Base-by-base conservation (phyloP, 2,329 filamentous ascomycete species). In the Alternaria angustiovoidea region DNA sequence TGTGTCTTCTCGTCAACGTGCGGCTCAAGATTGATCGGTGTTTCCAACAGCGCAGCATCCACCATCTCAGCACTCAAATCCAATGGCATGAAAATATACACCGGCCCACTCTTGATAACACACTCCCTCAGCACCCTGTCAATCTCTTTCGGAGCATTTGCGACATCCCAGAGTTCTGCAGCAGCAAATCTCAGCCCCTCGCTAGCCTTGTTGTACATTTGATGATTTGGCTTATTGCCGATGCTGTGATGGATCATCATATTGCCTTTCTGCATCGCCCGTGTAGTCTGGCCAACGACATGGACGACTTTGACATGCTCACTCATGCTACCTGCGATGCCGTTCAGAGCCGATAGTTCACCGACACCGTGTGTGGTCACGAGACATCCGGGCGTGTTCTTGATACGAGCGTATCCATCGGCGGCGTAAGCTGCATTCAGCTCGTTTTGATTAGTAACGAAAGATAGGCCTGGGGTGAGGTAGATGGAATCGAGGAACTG, bases 311-410 rank as follows among this genome's bases (percentile, higher is more conserved):
- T 81, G 20, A 82, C 79, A 9, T 78, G 73, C 63, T 83, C 81
- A 7, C 76, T 78, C 69, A 80, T 77, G 32, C 78, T 69, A 2
- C 81, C 81, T 3, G 81, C 79, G 22, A 83, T 72, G 20, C 79
- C 81, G 58, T 83, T 83, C 6, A 83, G 60, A 1, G 81, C 81
- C 41, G 76, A 80, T 5, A 83, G 65, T 63, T 83, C 81, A 59
- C 87, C 87, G 1, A 89, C 87, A 5, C 86, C 87, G 66, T 87
- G 87, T 0, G 87, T 88, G 1, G 87, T 89, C 32, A 88, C 77
- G 7, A 87, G 58, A 52, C 78, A 79, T 8, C 81, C 81, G 3
- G 80, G 79, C 7, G 84, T 74, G 6, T 83, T 83, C 62, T 86
- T 86, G 59, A 86, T 80, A 12, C 86, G 78, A 3, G 84, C 81